Conservation (phyloP, 805 yeast genomes). For the Saturnispora galanensis region DNA sequence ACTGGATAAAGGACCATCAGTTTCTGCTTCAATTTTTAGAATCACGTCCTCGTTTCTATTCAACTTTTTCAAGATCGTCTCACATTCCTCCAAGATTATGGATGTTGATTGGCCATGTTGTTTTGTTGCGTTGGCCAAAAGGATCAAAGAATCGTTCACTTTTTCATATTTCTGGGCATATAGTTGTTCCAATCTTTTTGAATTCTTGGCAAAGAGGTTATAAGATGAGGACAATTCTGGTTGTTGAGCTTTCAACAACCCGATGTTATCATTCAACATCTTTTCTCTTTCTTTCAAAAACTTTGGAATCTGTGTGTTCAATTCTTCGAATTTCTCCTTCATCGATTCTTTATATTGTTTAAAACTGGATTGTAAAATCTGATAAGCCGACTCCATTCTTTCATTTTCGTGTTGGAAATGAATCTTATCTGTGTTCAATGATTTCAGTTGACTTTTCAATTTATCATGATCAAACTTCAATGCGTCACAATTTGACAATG, state of each 20-base stretch:
- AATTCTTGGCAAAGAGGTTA: slow-evolving; percentile 37
- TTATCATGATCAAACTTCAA: slow-evolving; percentile 40
- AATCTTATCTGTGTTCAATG: slow-evolving; percentile 37
- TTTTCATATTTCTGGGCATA: slow-evolving; percentile 38
- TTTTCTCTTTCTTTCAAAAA: slow-evolving; percentile 30
- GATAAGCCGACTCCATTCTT: slow-evolving; percentile 48
- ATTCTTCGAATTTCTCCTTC: slow-evolving; percentile 31
- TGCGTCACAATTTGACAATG: slow-evolving; percentile 38
- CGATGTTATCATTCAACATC: slow-evolving; percentile 28
- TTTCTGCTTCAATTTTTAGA: slow-evolving; percentile 12
- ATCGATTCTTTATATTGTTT: slow-evolving; percentile 40
- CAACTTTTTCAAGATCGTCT: slow-evolving; percentile 31
- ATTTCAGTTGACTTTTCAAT: slow-evolving; percentile 39
- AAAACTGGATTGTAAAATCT: slow-evolving; percentile 43
- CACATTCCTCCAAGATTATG: slow-evolving; percentile 35
- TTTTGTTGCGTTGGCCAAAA: slow-evolving; percentile 35
- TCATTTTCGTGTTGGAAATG: slow-evolving; percentile 42
- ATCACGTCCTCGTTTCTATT: slow-evolving; percentile 20
- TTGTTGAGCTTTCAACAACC: slow-evolving; percentile 34
- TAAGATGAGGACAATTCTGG: slow-evolving; percentile 40
- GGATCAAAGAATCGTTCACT: slow-evolving; percentile 33
- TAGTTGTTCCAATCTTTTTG: slow-evolving; percentile 39
- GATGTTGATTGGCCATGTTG: slow-evolving; percentile 41
- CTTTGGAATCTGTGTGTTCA: slow-evolving; percentile 29
- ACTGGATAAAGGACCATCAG: slow-evolving; percentile 6